Conservation (phyloP, 192 early-diverging fungal genomes). For the Linnemannia elongata region DNA sequence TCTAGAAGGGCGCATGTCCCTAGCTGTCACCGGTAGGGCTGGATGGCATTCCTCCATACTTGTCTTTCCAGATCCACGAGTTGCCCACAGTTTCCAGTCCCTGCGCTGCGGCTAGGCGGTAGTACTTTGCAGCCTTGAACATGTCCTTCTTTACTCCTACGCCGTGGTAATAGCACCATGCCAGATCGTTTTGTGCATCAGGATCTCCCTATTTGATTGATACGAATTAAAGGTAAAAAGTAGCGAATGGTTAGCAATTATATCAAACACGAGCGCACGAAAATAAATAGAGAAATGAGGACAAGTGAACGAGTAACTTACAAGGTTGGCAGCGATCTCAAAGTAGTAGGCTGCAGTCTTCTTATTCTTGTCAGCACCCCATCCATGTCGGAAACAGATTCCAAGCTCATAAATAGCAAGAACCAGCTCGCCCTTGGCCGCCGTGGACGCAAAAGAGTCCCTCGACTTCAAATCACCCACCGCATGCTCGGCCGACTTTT, state of each 20-base stretch:
- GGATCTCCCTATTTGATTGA: conserved; percentile 69
- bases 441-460: conserved; percentile 67
- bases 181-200: conserved; percentile 82
- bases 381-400: conserved; percentile 83
- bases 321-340: conserved; percentile 68
- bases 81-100: conserved; percentile 79
- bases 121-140: conserved; percentile 79
- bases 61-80: conserved; percentile 87
- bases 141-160: conserved; percentile 87
- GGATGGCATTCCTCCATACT: conserved; percentile 67
- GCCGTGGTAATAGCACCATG: conserved; percentile 79
- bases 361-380: conserved; percentile 83
- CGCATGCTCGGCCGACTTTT: conserved; percentile 77
- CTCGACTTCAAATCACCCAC: conserved; percentile 69
- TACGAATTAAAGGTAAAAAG: neutral
- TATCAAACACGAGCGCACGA: neutral
- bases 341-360: conserved; percentile 59
- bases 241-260: neutral
- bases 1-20: neutral
- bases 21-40: conserved; percentile 27
- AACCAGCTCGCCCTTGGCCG: conserved; percentile 67
- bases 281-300: neutral
- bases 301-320: conserved; percentile 20
- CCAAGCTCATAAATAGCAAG: conserved; percentile 87
- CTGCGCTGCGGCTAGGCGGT: conserved; percentile 77